phyloP scores from a whole-genome alignment of 2,329 filamentous ascomycete species.

The Tolypocladium pustulatum region DNA sequence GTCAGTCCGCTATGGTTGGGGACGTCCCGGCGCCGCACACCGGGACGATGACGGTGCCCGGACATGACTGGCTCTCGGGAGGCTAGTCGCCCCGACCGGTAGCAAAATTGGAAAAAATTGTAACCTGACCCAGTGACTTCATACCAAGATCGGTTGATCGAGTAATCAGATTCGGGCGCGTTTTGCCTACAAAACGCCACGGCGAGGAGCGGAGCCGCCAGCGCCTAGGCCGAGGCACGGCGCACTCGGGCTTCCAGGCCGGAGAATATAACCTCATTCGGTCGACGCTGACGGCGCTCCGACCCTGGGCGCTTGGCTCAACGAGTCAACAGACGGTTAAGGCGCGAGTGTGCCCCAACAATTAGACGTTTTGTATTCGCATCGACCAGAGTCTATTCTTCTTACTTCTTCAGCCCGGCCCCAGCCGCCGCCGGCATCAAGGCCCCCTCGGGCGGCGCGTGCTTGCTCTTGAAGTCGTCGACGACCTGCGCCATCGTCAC shows the following conservation, averaged over 20 bases:
- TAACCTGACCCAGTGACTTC: neutral
- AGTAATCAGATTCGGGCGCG: neutral
- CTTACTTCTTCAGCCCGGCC: neutral
- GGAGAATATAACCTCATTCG: neutral
- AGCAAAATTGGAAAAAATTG: neutral
- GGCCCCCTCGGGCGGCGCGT: conserved; percentile 44
- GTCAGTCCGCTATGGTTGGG: neutral
- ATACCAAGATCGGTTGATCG: neutral
- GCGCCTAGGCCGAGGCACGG: neutral
- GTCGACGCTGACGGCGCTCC: neutral
- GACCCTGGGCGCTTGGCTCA: neutral
- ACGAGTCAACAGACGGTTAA: neutral
- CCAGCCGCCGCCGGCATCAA: conserved; percentile 41
- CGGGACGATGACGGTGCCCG: neutral
- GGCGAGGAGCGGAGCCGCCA: neutral
- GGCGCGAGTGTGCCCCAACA: neutral
- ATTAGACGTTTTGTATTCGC: neutral
- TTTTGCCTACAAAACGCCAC: neutral
- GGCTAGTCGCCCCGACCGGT: neutral
- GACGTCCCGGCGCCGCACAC: neutral
- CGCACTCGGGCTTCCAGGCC: neutral
- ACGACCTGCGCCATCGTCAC: conserved; percentile 62
- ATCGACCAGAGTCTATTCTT: neutral
- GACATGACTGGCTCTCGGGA: neutral
- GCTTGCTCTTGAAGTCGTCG: conserved; percentile 62